Percentiles rank a stretch among this genome's conserved stretches.
Conservation (phyloP, 2,329 filamentous ascomycete genomes). For the Colletotrichum brevisporum region DNA sequence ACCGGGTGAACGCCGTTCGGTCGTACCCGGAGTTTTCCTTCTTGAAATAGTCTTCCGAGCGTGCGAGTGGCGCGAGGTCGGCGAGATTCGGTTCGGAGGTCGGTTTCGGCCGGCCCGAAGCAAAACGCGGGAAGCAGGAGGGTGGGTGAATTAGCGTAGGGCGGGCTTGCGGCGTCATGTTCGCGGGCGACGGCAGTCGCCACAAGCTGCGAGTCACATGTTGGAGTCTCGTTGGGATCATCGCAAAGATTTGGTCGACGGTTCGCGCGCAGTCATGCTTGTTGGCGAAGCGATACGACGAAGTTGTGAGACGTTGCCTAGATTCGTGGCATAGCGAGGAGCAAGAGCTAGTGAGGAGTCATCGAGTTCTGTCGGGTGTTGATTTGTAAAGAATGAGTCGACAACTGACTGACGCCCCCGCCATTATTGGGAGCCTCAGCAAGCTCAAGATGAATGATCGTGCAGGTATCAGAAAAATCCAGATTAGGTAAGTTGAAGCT, state of each 20-base stretch:
- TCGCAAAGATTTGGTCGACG: slow-evolving; percentile 11
- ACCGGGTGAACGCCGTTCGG: no score
- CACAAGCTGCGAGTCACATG: slow-evolving; percentile 20
- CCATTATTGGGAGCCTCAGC: no score
- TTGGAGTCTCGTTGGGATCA: slow-evolving; percentile 22
- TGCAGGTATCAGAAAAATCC: background rate
- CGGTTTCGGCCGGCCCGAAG: no score
- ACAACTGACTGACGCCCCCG: no score
- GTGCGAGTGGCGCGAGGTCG: no score
- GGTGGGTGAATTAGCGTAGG: background rate
- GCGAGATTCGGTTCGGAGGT: no score
- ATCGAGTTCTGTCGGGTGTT: background rate
- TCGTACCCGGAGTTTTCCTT: no score
- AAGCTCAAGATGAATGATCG: background rate
- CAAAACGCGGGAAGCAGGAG: no score
- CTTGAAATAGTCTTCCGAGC: no score
- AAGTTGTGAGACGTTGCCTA: background rate
- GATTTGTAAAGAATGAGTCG: background rate
- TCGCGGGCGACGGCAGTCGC: slow-evolving; percentile 8
- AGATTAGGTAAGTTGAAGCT: slow-evolving; percentile 26
- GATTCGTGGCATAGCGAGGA: no score
- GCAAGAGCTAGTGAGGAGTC: background rate
- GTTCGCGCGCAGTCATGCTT: slow-evolving; percentile 15
- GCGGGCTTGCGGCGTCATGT: background rate
- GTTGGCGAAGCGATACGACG: background rate